Evolutionary conservation across 2,329 filamentous ascomycete species (phyloP), one percentile per base, ranked within the genome.

Genomic region (Colletotrichum acutatum): DNA sequence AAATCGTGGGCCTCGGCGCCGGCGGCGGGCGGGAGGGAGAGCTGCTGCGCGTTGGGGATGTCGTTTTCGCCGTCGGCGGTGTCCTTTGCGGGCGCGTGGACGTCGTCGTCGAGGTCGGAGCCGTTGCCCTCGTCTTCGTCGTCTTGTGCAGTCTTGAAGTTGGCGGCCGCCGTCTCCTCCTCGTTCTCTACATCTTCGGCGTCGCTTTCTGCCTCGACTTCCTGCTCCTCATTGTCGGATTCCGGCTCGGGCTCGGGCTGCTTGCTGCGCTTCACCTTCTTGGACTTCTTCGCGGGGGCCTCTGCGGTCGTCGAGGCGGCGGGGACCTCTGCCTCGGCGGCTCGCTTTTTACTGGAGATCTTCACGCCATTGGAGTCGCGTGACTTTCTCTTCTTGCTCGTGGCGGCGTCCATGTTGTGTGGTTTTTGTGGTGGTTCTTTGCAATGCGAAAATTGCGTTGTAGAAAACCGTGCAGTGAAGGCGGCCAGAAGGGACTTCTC

Each of bases 1-100:
- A 98, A 98, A 64, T 91, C 90, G 78, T 92, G 86, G 26, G 92
- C 91, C 69, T 92, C 89, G 62, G 83, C 85, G 65, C 89, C 89
- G 34, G 86, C 87, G 2, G 91, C 83, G 46, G 86, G 85, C n/a
- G 74, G 60, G 42, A 90, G 91, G 63, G 88, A 78, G 82, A 87
- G 81, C 79, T 83, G 80, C 72, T 80, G 80, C 46, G 80, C 82
- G 69, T 84, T 78, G 58, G 83, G 79, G 37, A 83, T 79, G 22
- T 79, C 77, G 42, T 79, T 34, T 34, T 34, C 81, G 12, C 81
- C 76, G 14, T 85, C 80, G 46, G 79, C 78, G 14, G 1, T 26
- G 52, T 79, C 75, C 42, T 77, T 63, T 22, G 62, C 62, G 62
- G 71, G 63, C 5, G 63, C 46, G 19, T 54, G 34, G 32, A 74